Evolutionary conservation across 345 rosid genomes (phyloP).

Genomic region (Gynandropsis gynandra): DNA sequence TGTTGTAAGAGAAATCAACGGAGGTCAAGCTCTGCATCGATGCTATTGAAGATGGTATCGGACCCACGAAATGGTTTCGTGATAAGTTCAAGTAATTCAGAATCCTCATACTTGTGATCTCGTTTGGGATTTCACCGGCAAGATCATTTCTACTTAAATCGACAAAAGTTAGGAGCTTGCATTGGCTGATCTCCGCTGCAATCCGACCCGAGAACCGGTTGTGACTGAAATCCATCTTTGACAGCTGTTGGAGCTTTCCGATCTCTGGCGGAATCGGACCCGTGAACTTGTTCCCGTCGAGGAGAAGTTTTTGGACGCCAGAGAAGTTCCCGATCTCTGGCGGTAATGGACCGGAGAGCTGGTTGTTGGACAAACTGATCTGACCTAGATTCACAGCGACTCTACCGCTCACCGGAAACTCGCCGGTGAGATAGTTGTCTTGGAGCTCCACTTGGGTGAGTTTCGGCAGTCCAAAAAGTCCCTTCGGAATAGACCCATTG

Average conservation of each 20-base stretch:
- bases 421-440: constrained; percentile 56
- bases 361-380: constrained; percentile 70
- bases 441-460: constrained; percentile 78
- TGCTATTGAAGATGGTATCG: constrained; percentile 63
- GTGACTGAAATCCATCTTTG: constrained; percentile 72
- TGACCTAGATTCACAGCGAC: constrained; percentile 57
- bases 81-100: constrained; percentile 79
- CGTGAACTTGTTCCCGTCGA: constrained; percentile 72
- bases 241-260: constrained; percentile 70
- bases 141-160: constrained; percentile 80
- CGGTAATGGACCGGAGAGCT: constrained; percentile 68
- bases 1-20: constrained; percentile 85
- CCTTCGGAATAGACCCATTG: constrained; percentile 79
- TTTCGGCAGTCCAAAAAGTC: constrained; percentile 61
- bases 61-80: constrained; percentile 63
- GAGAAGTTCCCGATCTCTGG: constrained; percentile 64
- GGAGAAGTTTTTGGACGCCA: constrained; percentile 78
- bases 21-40: constrained; percentile 89
- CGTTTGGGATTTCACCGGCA: constrained; percentile 69
- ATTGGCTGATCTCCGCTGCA: constrained; percentile 61
- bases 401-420: constrained; percentile 44
- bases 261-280: constrained; percentile 71
- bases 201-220: constrained; percentile 61
- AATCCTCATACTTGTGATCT: constrained; percentile 73
- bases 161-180: constrained; percentile 70